These are phyloP conservation scores for Trichocladium uniseriatum DNA, from an alignment of 495 filamentous ascomycete genomes.

Conservation along the genomic window DNA sequence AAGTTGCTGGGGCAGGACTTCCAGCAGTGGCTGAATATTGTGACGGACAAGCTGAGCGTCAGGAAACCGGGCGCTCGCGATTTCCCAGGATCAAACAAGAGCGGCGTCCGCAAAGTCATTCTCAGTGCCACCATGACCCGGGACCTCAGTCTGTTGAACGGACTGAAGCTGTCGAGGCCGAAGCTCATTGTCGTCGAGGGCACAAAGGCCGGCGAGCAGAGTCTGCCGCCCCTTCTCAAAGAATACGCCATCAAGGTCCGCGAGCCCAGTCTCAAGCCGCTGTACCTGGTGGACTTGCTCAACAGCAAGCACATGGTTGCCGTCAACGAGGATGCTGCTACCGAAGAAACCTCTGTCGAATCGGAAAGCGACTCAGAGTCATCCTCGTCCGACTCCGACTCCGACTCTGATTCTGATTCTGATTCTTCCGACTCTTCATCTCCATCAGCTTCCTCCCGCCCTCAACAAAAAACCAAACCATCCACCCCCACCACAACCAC, in stretches of 20 bases:
- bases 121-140: constrained; percentile 91
- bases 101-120: constrained; percentile 59
- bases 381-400: constrained; percentile 25
- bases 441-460: constrained; percentile 11
- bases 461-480: constrained; percentile 5
- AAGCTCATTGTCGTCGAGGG: constrained; percentile 65
- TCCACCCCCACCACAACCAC: neutral
- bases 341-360: constrained; percentile 14
- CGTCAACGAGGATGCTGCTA: neutral
- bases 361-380: constrained; percentile 22
- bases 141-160: constrained; percentile 71
- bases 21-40: constrained; percentile 76
- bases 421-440: constrained; percentile 16
- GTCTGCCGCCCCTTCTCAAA: constrained; percentile 57
- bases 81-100: constrained; percentile 40
- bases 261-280: constrained; percentile 70
- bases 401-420: constrained; percentile 22
- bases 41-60: constrained; percentile 53
- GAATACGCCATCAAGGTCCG: constrained; percentile 69
- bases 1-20: constrained; percentile 83
- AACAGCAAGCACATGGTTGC: constrained; percentile 29
- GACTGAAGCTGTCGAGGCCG: constrained; percentile 62
- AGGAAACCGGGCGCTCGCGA: constrained; percentile 30
- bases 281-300: constrained; percentile 64
- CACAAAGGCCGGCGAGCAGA: constrained; percentile 35